Evolutionary conservation across 2,329 filamentous ascomycete genomes (phyloP).

Genomic region (Ilyonectria mors-panacis): DNA sequence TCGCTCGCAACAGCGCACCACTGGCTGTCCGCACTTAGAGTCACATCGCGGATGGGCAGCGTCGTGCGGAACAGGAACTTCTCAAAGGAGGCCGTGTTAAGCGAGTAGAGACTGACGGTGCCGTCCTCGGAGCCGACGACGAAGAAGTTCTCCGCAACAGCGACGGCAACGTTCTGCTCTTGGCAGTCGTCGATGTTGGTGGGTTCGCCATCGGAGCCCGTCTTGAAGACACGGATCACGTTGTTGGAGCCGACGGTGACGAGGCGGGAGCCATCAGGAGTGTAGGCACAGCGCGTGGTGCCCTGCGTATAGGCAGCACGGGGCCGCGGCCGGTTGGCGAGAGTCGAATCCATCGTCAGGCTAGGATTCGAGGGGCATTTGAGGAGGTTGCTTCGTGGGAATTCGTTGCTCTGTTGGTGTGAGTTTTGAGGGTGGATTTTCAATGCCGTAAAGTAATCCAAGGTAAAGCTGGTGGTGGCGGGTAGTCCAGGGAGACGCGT

Average conservation of each 20-base stretch:
- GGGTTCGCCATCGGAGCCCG: conserved; percentile 92
- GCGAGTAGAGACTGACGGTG: conserved; percentile 93
- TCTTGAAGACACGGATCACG: conserved; percentile 92
- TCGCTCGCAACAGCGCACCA: conserved; percentile 98
- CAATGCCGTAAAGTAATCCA: conserved; percentile 1
- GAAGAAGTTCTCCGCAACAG: conserved; percentile 84
- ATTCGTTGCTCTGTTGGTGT: neutral
- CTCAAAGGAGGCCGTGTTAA: conserved; percentile 81
- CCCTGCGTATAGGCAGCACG: conserved; percentile 87
- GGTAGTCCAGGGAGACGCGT: conserved; percentile 55
- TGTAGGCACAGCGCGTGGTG: conserved; percentile 89
- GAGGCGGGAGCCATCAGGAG: conserved; percentile 86
- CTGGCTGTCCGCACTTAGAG: conserved; percentile 83
- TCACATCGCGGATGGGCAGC: conserved; percentile 89
- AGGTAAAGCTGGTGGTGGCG: conserved; percentile 21
- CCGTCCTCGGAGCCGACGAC: conserved; percentile 94
- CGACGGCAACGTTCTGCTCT: conserved; percentile 87
- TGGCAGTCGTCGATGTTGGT: conserved; percentile 92
- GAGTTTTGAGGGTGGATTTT: conserved; percentile 8
- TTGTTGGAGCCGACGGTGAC: conserved; percentile 96
- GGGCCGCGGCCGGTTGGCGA: conserved; percentile 66
- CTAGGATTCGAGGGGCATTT: conserved; percentile 29
- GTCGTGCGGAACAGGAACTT: conserved; percentile 86
- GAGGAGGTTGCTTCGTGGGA: neutral
- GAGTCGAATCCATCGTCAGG: conserved; percentile 52